Evolutionary conservation across 306 rosid species (phyloP), one percentile per base, ranked within the genome.

Genomic region (Quercus bicolor): DNA sequence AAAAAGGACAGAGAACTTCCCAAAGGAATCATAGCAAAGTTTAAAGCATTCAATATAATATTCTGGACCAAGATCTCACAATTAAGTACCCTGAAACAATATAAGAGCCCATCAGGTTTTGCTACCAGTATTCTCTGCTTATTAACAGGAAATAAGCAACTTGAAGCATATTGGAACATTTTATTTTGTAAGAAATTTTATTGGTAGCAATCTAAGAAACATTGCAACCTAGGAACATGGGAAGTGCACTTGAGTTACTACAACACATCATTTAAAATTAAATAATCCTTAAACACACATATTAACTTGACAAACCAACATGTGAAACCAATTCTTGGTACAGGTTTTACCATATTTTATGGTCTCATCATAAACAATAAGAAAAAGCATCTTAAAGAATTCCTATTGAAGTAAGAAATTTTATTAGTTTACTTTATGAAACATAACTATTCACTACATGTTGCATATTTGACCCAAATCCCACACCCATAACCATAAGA

Each of bases 1-100:
- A 72, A 43, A 45, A 72, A 78, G 74, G 51, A 73, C 20, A 72
- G 48, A 76, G 55, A 71, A 62, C 66, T 31, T 10, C 69, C 55
- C 5, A 33, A 65, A 52, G 55, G 52, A 68, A 73, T 53, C 51
- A 55, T 14, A 43, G 26, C 7, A 60, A 56, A 54, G 23, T 72
- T 70, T 26, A 13, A 19, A 28, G 26, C 16, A 5, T 65, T 68
- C 72, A 68, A 19, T 34, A 26, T 34, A n/a, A 68, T 19, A 40
- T 55, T 60, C 34, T 2, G 18, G 5, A 57, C 53, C 76, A 45
- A 56, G 33, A 70, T 68, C 33, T 13, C 68, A 73, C 56, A 64
- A 24, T 73, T 51, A 45, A 20, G 16, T 60, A 62, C 16, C 5
- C 53, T 12, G 53, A 48, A 48, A 10, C 53, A 48, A 48, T 48